phyloP scores from a whole-genome alignment of 129 eudicot genomes.

The sunflower (Helianthus annuus) region HanXRQr2.0-SUNRISE NC_035439.2:7701053-7701552 shows the following conservation, averaged over 20 bases:
- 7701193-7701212: background rate
- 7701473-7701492: constrained; percentile 51
- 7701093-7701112: no score
- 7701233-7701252: background rate
- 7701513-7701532: constrained; percentile 5
- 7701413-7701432: background rate
- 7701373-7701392: background rate
- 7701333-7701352: constrained; percentile 71
- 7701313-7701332: constrained; percentile 83
- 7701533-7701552: background rate
- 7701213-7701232: constrained; percentile 4
- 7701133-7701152: background rate
- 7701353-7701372: constrained; percentile 48
- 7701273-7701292: constrained; percentile 91
- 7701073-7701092: no score
- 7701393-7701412: background rate
- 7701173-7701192: background rate
- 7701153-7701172: constrained; percentile 9
- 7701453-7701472: constrained; percentile 46
- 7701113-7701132: no score
- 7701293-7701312: constrained; percentile 82
- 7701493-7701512: background rate
- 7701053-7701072: no score
- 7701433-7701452: background rate
- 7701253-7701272: constrained; percentile 98